Evolutionary conservation across 352 stramenopile genomes (phyloP).

Genomic region (Globisporangium okanoganense): DNA sequence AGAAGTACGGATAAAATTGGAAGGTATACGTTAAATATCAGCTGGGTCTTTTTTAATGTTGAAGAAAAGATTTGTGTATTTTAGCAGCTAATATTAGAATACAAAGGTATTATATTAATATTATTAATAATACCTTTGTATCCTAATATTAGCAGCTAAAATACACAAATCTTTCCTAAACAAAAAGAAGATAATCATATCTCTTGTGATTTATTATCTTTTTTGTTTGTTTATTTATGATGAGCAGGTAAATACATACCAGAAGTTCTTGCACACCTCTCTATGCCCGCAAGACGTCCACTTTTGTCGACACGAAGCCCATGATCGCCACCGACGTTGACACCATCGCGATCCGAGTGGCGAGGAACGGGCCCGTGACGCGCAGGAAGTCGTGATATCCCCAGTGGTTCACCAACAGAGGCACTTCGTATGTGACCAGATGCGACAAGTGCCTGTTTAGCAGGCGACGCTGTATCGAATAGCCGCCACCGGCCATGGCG

Average conservation of each 20-base stretch:
- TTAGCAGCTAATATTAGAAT: no score
- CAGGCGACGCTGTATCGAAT: conserved; percentile 44
- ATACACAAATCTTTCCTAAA: no score
- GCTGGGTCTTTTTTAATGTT: neutral
- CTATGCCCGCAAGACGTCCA: no score
- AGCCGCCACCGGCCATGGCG: conserved; percentile 33
- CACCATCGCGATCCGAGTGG: conserved; percentile 59
- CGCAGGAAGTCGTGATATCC: conserved; percentile 62
- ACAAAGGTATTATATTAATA: no score
- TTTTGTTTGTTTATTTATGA: no score
- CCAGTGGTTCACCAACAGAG: conserved; percentile 60
- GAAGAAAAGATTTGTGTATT: neutral
- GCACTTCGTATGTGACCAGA: conserved; percentile 68
- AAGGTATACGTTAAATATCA: neutral
- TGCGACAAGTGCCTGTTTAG: conserved; percentile 57
- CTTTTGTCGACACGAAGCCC: conserved; percentile 67
- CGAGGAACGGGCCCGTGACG: conserved; percentile 51
- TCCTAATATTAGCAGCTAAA: no score
- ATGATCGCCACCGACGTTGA: conserved; percentile 61
- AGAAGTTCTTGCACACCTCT: no score
- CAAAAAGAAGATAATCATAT: no score
- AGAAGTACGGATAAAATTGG: neutral
- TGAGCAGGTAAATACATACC: no score
- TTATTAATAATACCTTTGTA: no score
- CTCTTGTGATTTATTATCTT: no score